These are phyloP conservation scores for Cyathus olla DNA, from an alignment of 1,284 basidiomycete species.

Conservation along the genomic window DNA sequence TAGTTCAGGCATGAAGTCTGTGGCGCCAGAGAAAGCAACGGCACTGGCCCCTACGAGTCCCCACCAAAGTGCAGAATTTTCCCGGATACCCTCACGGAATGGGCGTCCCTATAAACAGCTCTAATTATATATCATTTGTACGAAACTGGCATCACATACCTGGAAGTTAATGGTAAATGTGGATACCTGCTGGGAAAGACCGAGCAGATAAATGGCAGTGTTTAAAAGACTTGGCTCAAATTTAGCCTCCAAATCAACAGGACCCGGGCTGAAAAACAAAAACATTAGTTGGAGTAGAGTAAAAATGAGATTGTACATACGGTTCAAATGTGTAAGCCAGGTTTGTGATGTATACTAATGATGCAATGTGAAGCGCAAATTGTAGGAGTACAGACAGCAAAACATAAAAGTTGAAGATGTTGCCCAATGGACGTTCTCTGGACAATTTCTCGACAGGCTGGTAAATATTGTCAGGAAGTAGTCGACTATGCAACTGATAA, in stretches of 20 bases:
- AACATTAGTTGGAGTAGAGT: not conserved
- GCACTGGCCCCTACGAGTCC: slow-evolving; percentile 88
- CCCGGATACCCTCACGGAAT: slow-evolving; percentile 95
- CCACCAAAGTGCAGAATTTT: slow-evolving; percentile 93
- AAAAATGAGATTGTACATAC: slow-evolving; percentile 63
- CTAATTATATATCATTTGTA: not conserved
- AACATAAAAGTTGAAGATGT: slow-evolving; percentile 97
- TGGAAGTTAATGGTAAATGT: slow-evolving; percentile 98
- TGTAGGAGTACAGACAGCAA: slow-evolving; percentile 90
- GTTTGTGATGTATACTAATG: slow-evolving; percentile 92
- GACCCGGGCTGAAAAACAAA: slow-evolving; percentile 66
- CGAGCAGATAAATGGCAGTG: slow-evolving; percentile 94
- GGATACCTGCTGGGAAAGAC: slow-evolving; percentile 95
- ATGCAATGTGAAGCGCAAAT: slow-evolving; percentile 91
- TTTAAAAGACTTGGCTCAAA: slow-evolving; percentile 94
- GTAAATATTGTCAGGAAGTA: too few relatives aligned
- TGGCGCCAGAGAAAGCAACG: slow-evolving; percentile 94
- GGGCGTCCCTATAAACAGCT: slow-evolving; percentile 79
- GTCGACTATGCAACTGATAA: not conserved
- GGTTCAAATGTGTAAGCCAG: slow-evolving; percentile 83
- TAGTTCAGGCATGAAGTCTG: slow-evolving; percentile 94
- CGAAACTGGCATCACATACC: slow-evolving; percentile 44
- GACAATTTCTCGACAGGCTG: slow-evolving; percentile 94
- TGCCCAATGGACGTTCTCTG: slow-evolving; percentile 89
- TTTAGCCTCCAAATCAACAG: slow-evolving; percentile 93